phyloP scores from a whole-genome alignment of 371 early-diverging fungal genomes.

The Mucor sp. region DNA sequence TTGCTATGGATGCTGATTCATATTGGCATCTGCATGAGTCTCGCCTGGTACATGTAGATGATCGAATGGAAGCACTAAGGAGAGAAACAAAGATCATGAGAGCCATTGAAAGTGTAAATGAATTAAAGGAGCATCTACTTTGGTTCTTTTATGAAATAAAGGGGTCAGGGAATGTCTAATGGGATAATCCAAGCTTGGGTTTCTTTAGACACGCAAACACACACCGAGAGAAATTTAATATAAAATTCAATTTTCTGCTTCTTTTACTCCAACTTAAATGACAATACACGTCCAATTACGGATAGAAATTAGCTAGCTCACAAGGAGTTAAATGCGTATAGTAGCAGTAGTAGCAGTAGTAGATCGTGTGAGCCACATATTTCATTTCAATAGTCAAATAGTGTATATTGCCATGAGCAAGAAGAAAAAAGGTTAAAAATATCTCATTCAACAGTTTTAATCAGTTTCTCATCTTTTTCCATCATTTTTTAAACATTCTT shows the following conservation, averaged over 20 bases:
- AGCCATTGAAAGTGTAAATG: background rate
- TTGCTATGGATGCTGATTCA: background rate
- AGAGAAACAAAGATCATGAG: background rate
- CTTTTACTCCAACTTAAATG: background rate
- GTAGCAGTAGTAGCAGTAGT: no score
- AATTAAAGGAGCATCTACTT: background rate
- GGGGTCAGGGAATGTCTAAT: background rate
- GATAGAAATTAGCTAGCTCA: background rate
- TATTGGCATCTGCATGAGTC: background rate
- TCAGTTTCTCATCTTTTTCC: conserved; percentile 5
- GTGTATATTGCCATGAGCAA: background rate
- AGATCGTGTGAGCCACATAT: background rate
- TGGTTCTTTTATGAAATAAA: background rate
- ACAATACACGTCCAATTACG: background rate
- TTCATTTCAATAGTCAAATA: background rate
- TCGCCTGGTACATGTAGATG: background rate
- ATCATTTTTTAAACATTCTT: conserved; percentile 5
- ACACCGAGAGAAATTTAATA: background rate
- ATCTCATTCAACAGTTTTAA: background rate
- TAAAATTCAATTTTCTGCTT: background rate
- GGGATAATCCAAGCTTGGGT: background rate
- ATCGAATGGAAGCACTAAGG: background rate
- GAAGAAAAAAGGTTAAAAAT: background rate
- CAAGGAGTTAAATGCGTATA: background rate
- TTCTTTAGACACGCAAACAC: background rate